Evolutionary conservation across 352 stramenopile species (phyloP), one percentile per base, ranked within the genome.

Genomic region (Thalassiosira livingstoniorum): DNA sequence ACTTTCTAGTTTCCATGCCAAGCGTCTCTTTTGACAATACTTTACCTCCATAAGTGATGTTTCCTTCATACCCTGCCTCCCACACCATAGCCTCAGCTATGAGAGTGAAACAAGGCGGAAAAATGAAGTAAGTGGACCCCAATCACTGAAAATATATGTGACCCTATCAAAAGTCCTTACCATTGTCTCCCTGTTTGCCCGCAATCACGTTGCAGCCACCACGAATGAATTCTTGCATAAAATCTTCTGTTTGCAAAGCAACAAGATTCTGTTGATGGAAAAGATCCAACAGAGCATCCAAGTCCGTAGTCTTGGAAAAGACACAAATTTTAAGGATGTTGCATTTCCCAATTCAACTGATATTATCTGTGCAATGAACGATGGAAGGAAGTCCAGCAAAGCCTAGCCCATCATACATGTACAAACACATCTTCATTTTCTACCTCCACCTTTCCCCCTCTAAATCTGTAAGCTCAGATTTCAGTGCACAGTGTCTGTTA

Each of bases 201-300:
- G 69, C 62, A 68, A 88, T 81, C 10, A 81, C 43, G 55, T 81
- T 81, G 57, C 82, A 88, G 7, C 31, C n/a, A 10, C 69, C 73
- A 55, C 74, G 11, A 45, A 72, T 63, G 11, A 88, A 78, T 2
- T 42, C 34, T 37, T 35, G 21, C 4, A 67, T 37, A 27, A 57
- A 21, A 10, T 62, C 31, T 13, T n/a, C 11, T 29, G 21, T 21
- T 11, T 29, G 2, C 5, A 11, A 53, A 23, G 34, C 7, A 11
- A 77, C 23, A 21, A 77, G 31, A 47, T 77, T 69, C 3, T 25
- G 23, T 15, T 51, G 15, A 55, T 61, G 73, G 57, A 73, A 61
- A 18, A 53, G 21, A 21, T 29, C 1, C 23, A 11, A 13, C 0
- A 75, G 4, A 15, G 51, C 37, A 35, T 81, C 64, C 1, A 71